Conservation (phyloP, 352 stramenopile species). For the Phytophthora quininea region DNA sequence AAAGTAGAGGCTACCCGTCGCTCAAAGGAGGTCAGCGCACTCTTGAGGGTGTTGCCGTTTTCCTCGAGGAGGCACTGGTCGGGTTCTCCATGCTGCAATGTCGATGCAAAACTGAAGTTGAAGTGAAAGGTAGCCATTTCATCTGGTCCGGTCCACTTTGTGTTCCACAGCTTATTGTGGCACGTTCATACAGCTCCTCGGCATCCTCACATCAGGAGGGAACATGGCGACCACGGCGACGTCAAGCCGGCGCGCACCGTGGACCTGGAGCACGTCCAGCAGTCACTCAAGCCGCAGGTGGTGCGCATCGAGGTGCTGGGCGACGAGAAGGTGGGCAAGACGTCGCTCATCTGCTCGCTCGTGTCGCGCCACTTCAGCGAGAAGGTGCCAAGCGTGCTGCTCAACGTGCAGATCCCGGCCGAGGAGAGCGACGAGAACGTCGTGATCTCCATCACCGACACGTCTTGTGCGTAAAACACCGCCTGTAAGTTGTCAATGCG, state of each 20-base stretch:
- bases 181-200: not conserved
- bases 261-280: constrained; percentile 48
- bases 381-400: constrained; percentile 84
- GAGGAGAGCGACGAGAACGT: constrained; percentile 91
- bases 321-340: constrained; percentile 92
- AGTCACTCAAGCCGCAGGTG: constrained; percentile 75
- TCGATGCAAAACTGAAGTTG: too few relatives aligned
- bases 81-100: too few relatives aligned
- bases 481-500: too few relatives aligned
- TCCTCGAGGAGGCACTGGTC: too few relatives aligned
- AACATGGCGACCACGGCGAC: constrained; percentile 40
- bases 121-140: too few relatives aligned
- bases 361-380: constrained; percentile 90
- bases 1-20: too few relatives aligned
- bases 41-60: too few relatives aligned
- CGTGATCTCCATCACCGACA: constrained; percentile 91
- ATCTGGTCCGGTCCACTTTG: not conserved
- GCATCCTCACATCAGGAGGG: not conserved
- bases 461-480: constrained; percentile 58
- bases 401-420: constrained; percentile 89
- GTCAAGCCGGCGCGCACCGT: constrained; percentile 33
- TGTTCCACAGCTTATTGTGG: not conserved
- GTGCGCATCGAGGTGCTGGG: constrained; percentile 89
- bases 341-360: constrained; percentile 91
- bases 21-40: too few relatives aligned